Conservation (phyloP, 306 rosid genomes). For the Medicago ruthenica region DNA sequence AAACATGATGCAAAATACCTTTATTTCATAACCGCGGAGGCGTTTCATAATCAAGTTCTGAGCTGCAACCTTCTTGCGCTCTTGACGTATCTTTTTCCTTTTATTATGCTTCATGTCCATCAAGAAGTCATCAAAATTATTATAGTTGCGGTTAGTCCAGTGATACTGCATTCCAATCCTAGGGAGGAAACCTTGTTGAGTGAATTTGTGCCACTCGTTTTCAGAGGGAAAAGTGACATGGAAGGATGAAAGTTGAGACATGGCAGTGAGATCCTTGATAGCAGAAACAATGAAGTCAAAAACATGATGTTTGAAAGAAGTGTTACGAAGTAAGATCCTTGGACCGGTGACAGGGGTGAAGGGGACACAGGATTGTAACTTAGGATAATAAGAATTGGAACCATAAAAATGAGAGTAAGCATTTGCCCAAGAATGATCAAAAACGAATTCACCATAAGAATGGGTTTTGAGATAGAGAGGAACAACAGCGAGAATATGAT, state of each 20-base stretch:
- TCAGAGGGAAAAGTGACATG: constrained; percentile 83
- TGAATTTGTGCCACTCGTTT: constrained; percentile 65
- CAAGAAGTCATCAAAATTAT: constrained; percentile 84
- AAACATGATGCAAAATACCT: constrained; percentile 54
- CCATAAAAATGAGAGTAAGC: constrained; percentile 76
- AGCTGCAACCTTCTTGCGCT: constrained; percentile 81
- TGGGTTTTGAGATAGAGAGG: constrained; percentile 94
- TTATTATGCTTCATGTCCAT: constrained; percentile 97
- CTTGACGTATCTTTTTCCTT: constrained; percentile 95
- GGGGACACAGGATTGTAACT: constrained; percentile 88
- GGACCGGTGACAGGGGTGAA: constrained; percentile 97
- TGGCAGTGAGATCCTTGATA: constrained; percentile 70
- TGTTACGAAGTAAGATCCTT: constrained; percentile 74
- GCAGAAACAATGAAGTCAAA: constrained; percentile 72
- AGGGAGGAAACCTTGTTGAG: constrained; percentile 74
- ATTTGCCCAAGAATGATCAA: constrained; percentile 98
- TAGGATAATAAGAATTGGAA: constrained; percentile 70
- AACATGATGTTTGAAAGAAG: constrained; percentile 64
- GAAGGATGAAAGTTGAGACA: constrained; percentile 80
- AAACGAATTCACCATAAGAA: constrained; percentile 96
- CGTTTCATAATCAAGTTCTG: constrained; percentile 91
- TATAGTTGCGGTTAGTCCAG: constrained; percentile 94
- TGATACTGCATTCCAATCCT: constrained; percentile 98
- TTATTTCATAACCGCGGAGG: constrained; percentile 86
- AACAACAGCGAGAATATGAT: constrained; percentile 65